Evolutionary conservation across 257 asterid genomes (phyloP).

Genomic region (Misopates orontium): DNA sequence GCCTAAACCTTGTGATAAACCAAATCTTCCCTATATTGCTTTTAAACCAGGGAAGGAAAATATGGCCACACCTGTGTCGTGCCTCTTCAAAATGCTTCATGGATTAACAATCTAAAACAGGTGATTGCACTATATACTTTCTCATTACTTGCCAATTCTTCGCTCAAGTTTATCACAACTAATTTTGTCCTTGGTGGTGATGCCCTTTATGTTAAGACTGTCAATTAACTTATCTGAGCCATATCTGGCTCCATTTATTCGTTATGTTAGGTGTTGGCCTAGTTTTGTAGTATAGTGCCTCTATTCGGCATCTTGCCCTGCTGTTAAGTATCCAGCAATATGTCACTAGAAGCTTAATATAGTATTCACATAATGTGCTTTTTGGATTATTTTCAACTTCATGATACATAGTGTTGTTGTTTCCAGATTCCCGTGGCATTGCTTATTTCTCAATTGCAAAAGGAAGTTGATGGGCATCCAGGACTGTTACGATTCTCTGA

Average conservation of each 20-base stretch:
- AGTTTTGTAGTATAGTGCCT: background rate
- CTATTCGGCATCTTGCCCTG: background rate
- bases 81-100: constrained; percentile 83
- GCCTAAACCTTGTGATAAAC: constrained; percentile 15
- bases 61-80: constrained; percentile 88
- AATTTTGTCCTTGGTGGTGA: constrained; percentile 6
- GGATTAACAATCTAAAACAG: constrained; percentile 54
- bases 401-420: constrained; percentile 22
- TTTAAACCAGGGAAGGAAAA: constrained; percentile 75
- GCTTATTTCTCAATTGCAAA: constrained; percentile 77
- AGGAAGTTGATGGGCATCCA: constrained; percentile 64
- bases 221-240: background rate
- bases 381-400: constrained; percentile 21
- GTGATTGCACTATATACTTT: constrained; percentile 36
- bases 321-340: background rate
- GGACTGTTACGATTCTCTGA: constrained; percentile 82
- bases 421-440: constrained; percentile 83
- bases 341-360: background rate
- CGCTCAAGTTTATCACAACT: constrained; percentile 3
- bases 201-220: background rate
- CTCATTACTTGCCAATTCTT: background rate
- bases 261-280: constrained; percentile 9
- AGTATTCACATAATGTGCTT: background rate
- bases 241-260: background rate
- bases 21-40: constrained; percentile 27